Conservation (phyloP, 345 rosid species). For the Euclidium syriacum region DNA sequence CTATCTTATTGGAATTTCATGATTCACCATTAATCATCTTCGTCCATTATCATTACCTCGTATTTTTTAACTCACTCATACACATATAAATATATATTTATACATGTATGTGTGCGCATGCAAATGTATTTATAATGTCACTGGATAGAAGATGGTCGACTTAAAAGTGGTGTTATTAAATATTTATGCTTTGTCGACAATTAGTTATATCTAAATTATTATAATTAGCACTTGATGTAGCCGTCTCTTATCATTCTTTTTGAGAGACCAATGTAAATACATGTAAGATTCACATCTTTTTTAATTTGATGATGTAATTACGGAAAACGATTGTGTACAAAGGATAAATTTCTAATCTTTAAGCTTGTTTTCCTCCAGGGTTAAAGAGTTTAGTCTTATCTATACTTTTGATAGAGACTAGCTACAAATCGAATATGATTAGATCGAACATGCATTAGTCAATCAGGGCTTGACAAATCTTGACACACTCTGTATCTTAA, state of each 20-base stretch:
- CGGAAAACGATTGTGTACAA: background rate
- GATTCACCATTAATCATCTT: constrained; percentile 24
- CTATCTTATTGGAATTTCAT: constrained; percentile 27
- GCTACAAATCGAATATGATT: too few species aligned
- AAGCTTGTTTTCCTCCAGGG: too few species aligned
- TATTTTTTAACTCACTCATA: background rate
- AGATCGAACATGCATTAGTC: constrained; percentile 10
- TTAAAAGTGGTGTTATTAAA: constrained; percentile 4
- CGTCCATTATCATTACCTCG: constrained; percentile 31
- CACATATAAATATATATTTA: background rate
- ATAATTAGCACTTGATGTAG: constrained; percentile 3
- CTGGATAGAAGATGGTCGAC: constrained; percentile 21
- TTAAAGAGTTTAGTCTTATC: too few species aligned
- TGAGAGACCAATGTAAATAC: constrained; percentile 4
- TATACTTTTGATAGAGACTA: background rate
- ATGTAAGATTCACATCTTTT: constrained; percentile 7
- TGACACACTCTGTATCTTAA: background rate
- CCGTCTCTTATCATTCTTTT: constrained; percentile 6
- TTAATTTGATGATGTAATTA: constrained; percentile 2
- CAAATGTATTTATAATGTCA: constrained; percentile 3
- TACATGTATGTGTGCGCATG: constrained; percentile 10
- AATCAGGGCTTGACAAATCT: background rate
- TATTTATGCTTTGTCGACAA: constrained; percentile 11
- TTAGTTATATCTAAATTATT: background rate
- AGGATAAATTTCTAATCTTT: background rate